phyloP scores from a whole-genome alignment of 2,329 filamentous ascomycete species.

The Aspergillus intermedius region DNA sequence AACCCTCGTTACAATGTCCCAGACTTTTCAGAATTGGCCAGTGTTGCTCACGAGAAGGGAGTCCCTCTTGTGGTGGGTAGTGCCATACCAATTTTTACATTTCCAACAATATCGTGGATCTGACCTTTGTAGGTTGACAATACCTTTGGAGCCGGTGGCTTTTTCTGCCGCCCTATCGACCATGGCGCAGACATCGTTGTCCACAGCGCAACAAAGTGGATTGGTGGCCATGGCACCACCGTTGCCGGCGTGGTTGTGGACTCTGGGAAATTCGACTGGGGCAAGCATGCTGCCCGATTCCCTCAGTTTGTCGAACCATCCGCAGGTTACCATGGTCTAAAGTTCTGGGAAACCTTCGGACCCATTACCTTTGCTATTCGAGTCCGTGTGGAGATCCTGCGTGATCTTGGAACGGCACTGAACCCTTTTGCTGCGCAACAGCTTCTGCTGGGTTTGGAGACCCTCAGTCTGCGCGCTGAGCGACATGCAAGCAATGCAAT shows the following conservation, averaged over 20 bases:
- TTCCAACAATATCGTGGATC: background rate
- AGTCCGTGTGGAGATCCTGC: constrained; percentile 79
- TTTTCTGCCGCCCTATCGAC: constrained; percentile 77
- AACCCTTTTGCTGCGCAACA: constrained; percentile 93
- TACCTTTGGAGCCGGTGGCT: constrained; percentile 90
- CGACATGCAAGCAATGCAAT: constrained; percentile 80
- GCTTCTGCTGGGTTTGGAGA: constrained; percentile 82
- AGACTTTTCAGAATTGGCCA: constrained; percentile 75
- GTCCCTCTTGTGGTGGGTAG: constrained; percentile 55
- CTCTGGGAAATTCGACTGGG: constrained; percentile 91
- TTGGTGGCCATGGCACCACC: constrained; percentile 89
- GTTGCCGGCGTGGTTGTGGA: constrained; percentile 83
- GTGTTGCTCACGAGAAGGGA: constrained; percentile 66
- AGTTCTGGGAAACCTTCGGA: constrained; percentile 89
- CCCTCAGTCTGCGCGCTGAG: constrained; percentile 77
- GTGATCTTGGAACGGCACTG: constrained; percentile 74
- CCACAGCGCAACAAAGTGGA: constrained; percentile 95
- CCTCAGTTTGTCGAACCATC: constrained; percentile 84
- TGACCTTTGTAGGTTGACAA: constrained; percentile 65
- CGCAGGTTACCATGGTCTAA: constrained; percentile 84
- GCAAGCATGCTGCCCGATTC: constrained; percentile 73
- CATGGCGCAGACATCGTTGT: constrained; percentile 91
- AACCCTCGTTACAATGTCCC: constrained; percentile 93
- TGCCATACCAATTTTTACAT: background rate
- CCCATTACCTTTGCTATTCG: constrained; percentile 78